These are phyloP conservation scores for Megacollybia platyphylla DNA, from an alignment of 1,284 basidiomycete species.

Conservation along the genomic window DNA sequence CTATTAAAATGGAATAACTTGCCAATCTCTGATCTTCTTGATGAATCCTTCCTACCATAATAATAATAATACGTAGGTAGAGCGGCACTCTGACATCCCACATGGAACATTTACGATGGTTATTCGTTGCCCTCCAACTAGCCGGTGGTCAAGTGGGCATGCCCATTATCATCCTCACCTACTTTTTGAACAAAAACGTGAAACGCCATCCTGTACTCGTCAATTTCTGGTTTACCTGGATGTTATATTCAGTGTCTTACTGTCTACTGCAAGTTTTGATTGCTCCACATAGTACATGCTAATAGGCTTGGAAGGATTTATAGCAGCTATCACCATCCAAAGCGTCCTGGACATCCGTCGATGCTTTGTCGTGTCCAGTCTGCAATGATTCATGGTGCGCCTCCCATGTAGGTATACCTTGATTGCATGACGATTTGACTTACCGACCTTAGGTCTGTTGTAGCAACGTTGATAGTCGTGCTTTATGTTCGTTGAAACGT, in stretches of 20 bases:
- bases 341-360: constrained; percentile 10
- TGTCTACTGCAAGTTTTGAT: constrained; percentile 31
- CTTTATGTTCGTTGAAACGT: constrained; percentile 24
- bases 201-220: constrained; percentile 32
- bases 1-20: background rate
- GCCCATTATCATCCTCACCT: constrained; percentile 33
- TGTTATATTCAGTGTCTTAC: constrained; percentile 38
- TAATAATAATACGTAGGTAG: background rate
- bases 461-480: constrained; percentile 34
- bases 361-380: constrained; percentile 36
- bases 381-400: constrained; percentile 35
- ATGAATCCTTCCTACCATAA: background rate
- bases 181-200: constrained; percentile 23
- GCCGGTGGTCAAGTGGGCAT: constrained; percentile 34
- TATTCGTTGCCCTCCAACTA: constrained; percentile 33
- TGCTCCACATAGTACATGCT: constrained; percentile 2
- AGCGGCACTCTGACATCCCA: constrained; percentile 1
- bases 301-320: constrained; percentile 16
- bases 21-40: background rate
- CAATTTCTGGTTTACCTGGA: constrained; percentile 41
- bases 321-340: constrained; percentile 9
- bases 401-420: constrained; percentile 31
- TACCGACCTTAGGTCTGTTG: constrained; percentile 23
- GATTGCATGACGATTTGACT: background rate
- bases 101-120: constrained; percentile 11